Base-by-base conservation (phyloP, 257 asterid genomes). In the Marsdenia floribunda region DNA sequence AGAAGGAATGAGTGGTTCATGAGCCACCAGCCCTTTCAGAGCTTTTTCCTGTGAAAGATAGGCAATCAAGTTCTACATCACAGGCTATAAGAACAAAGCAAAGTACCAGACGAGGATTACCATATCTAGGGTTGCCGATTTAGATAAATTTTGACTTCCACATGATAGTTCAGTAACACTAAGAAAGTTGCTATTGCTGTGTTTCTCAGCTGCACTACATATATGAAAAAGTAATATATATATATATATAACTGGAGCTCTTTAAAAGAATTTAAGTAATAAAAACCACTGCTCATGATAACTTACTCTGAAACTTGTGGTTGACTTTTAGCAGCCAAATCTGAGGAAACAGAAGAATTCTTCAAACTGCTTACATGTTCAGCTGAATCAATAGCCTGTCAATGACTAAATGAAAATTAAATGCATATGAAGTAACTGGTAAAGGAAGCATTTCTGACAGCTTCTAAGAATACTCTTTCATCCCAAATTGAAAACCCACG, bases 1-100 rank as follows among this genome's bases (percentile, higher is more conserved):
- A 68, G 91, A 78, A 79, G 82, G 64, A 82, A 76, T 77, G 79
- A 72, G 85, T 82, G 89, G 72, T 77, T 86, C 88, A 72, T 86
- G 85, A 54, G 92, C 80, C 75, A 89, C 88, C 86, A 95, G 80
- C 53, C 92, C 96, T 80, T 85, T 89, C 81, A 95, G 85, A 75
- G 97, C 96, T 84, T 86, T 87, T 76, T 89, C 96, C 98, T 95
- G 83, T 65, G 55, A 68, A 81, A 73, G 58, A 78, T 66, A 67
- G 71, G 69, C 44, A 79, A 60, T 64, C 42, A 58, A 33, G 44
- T 68, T 46, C 55, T 19, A 5, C 6, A 53, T 15, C 42, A 11
- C 44, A 38, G 37, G 54, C 54, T 61, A 26, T 61, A 68, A 80
- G 76, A 68, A 64, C 44, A 57, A 63, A 73, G 61, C 55, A 80